A percentile compares a stretch with the other conserved stretches of the same genome.
Evolutionary conservation across 805 yeast genomes (phyloP).

Genomic region (Candida palmyrensis): DNA sequence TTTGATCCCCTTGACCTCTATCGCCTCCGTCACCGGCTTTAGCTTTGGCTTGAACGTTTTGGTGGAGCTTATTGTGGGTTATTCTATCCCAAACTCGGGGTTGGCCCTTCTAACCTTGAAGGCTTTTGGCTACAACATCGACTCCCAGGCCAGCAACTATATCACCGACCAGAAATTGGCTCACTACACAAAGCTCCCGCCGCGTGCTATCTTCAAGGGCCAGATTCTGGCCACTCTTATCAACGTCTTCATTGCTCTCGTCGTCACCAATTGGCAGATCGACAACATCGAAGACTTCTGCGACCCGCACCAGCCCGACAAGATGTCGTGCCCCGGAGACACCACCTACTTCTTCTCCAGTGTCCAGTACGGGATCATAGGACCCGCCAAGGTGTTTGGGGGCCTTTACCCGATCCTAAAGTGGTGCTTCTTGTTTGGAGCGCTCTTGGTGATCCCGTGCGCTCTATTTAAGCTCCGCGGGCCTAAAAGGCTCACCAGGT

Average conservation of each 20-base stretch:
- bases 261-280: constrained; percentile 37
- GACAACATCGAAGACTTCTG: constrained; percentile 31
- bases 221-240: constrained; percentile 34
- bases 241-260: constrained; percentile 27
- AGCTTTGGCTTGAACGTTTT: constrained; percentile 56
- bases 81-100: constrained; percentile 56
- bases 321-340: constrained; percentile 38
- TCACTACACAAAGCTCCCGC: constrained; percentile 62
- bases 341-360: constrained; percentile 50
- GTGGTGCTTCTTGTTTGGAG: constrained; percentile 58
- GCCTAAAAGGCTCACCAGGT: constrained; percentile 26
- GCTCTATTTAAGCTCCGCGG: constrained; percentile 32
- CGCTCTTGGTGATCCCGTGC: constrained; percentile 30
- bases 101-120: constrained; percentile 51
- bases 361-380: constrained; percentile 51
- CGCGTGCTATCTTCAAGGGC: constrained; percentile 51
- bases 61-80: constrained; percentile 61
- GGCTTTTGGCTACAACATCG: constrained; percentile 49
- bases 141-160: constrained; percentile 59
- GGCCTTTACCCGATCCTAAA: constrained; percentile 49
- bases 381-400: constrained; percentile 55
- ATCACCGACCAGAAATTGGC: constrained; percentile 38
- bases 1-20: constrained; percentile 56
- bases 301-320: constrained; percentile 29
- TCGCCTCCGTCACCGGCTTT: constrained; percentile 59